These are phyloP conservation scores for Yueomyces sinensis DNA, from an alignment of 805 yeast species.

Conservation along the genomic window DNA sequence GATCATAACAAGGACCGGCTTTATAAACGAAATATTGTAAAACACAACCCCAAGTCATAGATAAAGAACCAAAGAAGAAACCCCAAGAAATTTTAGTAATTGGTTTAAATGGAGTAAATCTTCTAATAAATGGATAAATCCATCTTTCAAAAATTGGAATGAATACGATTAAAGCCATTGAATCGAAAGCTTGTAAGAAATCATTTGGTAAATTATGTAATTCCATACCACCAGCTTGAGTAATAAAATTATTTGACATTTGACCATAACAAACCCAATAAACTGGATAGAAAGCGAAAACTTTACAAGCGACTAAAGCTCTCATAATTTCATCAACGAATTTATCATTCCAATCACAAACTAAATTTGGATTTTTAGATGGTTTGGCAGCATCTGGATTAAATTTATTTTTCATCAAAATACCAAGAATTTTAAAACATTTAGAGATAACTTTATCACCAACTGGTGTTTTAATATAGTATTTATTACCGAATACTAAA, in stretches of 20 bases:
- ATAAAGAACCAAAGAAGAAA: conserved; percentile 46
- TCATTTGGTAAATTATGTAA: conserved; percentile 72
- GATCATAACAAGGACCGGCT: conserved; percentile 62
- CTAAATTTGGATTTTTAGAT: conserved; percentile 32
- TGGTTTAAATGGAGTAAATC: conserved; percentile 45
- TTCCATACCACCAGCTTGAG: conserved; percentile 66
- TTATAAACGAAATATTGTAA: conserved; percentile 56
- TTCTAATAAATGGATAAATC: conserved; percentile 42
- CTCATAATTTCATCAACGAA: conserved; percentile 64
- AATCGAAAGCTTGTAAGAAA: conserved; percentile 62
- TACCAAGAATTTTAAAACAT: conserved; percentile 33
- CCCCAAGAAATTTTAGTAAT: conserved; percentile 62
- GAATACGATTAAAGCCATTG: conserved; percentile 62
- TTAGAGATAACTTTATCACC: conserved; percentile 46
- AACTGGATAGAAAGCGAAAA: conserved; percentile 55
- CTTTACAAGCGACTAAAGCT: conserved; percentile 58
- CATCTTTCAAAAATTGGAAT: conserved; percentile 56
- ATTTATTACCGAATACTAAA: conserved; percentile 38
- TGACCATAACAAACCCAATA: conserved; percentile 67
- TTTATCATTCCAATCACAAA: conserved; percentile 47
- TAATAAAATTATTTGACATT: conserved; percentile 58
- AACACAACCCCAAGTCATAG: conserved; percentile 69
- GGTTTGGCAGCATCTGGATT: conserved; percentile 47
- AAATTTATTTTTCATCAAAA: conserved; percentile 35
- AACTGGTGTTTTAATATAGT: conserved; percentile 47